Conservation (phyloP, 1,284 basidiomycete species). For the Phlebopus sp. region DNA sequence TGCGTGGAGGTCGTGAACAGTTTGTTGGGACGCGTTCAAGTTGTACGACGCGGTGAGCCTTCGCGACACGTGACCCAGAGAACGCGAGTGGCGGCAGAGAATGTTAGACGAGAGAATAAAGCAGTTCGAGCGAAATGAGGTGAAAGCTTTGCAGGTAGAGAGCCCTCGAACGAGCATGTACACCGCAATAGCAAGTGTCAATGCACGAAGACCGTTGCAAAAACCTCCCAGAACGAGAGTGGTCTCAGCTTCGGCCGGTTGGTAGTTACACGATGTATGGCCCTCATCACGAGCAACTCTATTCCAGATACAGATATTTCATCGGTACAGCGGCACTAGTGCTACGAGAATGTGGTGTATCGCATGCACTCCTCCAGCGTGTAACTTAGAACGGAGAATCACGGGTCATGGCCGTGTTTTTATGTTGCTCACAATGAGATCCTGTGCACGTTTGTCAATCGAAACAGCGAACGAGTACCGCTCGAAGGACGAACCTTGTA, state of each 20-base stretch:
- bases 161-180: not conserved
- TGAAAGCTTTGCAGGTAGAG: not conserved
- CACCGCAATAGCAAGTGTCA: too few relatives aligned
- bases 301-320: too few relatives aligned
- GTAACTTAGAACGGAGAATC: not conserved
- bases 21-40: constrained; percentile 19
- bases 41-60: not conserved
- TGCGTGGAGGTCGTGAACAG: not conserved
- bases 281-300: too few relatives aligned
- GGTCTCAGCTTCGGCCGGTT: too few relatives aligned
- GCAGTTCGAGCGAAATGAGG: not conserved
- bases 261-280: too few relatives aligned
- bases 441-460: constrained; percentile 39
- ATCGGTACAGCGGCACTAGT: too few relatives aligned
- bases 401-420: constrained; percentile 53
- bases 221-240: too few relatives aligned
- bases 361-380: too few relatives aligned
- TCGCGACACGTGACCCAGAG: not conserved
- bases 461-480: constrained; percentile 7
- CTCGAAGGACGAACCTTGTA: constrained; percentile 70
- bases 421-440: constrained; percentile 77
- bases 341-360: too few relatives aligned
- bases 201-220: too few relatives aligned
- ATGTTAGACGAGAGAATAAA: too few relatives aligned
- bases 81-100: not conserved